These are phyloP conservation scores for Arachnomyces sp. DNA, from an alignment of 2,329 filamentous ascomycete species.

Conservation along the genomic window DNA sequence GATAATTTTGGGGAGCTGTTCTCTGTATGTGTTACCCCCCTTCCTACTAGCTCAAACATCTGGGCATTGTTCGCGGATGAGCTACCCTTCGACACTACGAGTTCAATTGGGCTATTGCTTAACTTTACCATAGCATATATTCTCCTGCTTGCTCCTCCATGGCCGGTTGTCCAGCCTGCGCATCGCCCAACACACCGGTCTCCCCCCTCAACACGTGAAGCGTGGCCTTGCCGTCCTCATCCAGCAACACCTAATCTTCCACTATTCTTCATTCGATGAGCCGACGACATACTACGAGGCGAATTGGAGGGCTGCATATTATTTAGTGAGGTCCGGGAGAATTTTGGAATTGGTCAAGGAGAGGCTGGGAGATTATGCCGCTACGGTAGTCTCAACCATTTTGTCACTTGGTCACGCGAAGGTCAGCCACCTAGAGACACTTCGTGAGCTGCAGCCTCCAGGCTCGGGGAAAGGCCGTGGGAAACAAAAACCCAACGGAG, in stretches of 20 bases:
- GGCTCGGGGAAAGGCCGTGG: constrained; percentile 6
- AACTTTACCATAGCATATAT: constrained; percentile 60
- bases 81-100: no score
- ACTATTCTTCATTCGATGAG: constrained; percentile 57
- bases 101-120: constrained; percentile 1
- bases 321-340: constrained; percentile 71
- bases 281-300: constrained; percentile 72
- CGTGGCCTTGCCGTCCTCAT: constrained; percentile 77
- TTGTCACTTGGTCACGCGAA: constrained; percentile 69
- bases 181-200: constrained; percentile 63
- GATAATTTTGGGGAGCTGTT: constrained; percentile 88
- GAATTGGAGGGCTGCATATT: constrained; percentile 72
- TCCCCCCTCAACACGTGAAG: constrained; percentile 67
- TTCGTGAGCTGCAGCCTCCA: constrained; percentile 27
- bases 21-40: constrained; percentile 55
- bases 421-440: constrained; percentile 37
- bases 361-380: constrained; percentile 66
- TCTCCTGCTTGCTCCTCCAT: constrained; percentile 66
- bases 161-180: constrained; percentile 67
- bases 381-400: constrained; percentile 66
- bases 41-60: constrained; percentile 1
- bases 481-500: constrained; percentile 18
- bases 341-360: constrained; percentile 68
- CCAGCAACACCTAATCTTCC: constrained; percentile 79
- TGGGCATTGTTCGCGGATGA: neutral